phyloP scores from a whole-genome alignment of 2,329 filamentous ascomycete genomes.

The Stagonosporopsis vannaccii region DNA sequence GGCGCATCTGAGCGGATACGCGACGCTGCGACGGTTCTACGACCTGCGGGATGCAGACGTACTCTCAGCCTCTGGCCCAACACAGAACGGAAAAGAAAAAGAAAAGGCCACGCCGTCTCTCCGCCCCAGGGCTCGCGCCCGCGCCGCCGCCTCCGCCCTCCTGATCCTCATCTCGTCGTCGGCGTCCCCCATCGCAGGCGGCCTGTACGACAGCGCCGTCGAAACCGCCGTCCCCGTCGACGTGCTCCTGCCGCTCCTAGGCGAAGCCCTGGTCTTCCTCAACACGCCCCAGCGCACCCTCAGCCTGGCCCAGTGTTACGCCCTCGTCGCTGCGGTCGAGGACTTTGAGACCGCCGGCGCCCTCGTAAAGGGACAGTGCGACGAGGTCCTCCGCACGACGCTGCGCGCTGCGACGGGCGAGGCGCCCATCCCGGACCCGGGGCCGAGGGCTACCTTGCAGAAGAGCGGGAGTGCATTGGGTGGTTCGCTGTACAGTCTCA shows the following conservation, averaged over 20 bases:
- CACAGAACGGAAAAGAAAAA: not conserved
- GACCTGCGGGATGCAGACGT: conserved; percentile 79
- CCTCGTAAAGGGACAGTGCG: conserved; percentile 75
- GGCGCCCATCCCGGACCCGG: conserved; percentile 12
- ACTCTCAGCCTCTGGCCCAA: conserved; percentile 22
- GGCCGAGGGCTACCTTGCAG: conserved; percentile 56
- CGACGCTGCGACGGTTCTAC: conserved; percentile 88
- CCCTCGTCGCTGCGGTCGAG: conserved; percentile 78
- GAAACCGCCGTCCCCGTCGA: conserved; percentile 89
- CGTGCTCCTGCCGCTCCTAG: conserved; percentile 81
- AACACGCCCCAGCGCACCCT: conserved; percentile 68
- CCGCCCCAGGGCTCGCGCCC: conserved; percentile 66
- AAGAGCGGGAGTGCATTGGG: conserved; percentile 63
- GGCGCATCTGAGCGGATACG: conserved; percentile 88
- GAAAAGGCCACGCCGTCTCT: conserved; percentile 51
- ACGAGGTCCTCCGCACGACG: conserved; percentile 79
- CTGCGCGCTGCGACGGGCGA: conserved; percentile 70
- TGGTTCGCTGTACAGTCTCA: conserved; percentile 70
- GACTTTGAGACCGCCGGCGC: conserved; percentile 78
- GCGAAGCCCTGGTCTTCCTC: conserved; percentile 81
- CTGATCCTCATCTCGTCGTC: conserved; percentile 85
- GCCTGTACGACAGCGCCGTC: conserved; percentile 80
- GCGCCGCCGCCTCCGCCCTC: conserved; percentile 75
- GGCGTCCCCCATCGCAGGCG: conserved; percentile 89
- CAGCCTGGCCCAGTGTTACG: conserved; percentile 74